Evolutionary conservation across 2,329 filamentous ascomycete genomes (phyloP), one percentile per base, ranked within the genome.

Genomic region (Trichoderma breve): DNA sequence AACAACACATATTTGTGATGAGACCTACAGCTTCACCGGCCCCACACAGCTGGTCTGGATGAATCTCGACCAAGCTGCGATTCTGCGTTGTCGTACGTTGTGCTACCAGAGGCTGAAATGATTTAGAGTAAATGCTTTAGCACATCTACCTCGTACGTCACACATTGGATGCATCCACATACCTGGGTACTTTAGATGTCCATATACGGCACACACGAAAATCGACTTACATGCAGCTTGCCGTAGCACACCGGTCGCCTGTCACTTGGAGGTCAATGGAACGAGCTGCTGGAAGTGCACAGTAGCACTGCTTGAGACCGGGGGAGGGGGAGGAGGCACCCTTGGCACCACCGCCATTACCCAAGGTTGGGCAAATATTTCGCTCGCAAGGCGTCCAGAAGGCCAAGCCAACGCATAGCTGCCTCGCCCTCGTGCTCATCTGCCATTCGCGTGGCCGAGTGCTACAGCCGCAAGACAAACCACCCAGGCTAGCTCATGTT

Each of bases 321-420:
- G 32, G 63, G 24, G 61, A 12, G n/a, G 28, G 24, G 32, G 14
- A 15, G 51, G 36, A 39, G 36, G 36, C 36, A 15, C 9, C 67
- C 57, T 53, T 36, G 39, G 39, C 28, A 36, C n/a, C 39, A 30
- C 61, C 24, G 36, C n/a, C 36, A 14, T 47, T 63, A 18, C 28
- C 53, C 6, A 15, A 67, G 7, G 70, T 66, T 71, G 70, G 70
- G 55, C 55, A 67, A 61, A 64, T 18, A 62, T 55, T 62, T 72
- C n/a, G 58, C 47, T 47, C 24, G 39, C 36, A 72, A 72, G 43
- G 64, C 64, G 43, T 72, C 65, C 65, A 70, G 28, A 70, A 21
- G 43, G 30, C 47, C 60, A 51, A 63, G 66, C 66, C 71, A 72
- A 72, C 66, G 71, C 65, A 70, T 72, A 34, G 71, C 66, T 70